Evolutionary conservation across 768 basidiomycete genomes (phyloP).

Genomic region (Chalciporus piperatus): DNA sequence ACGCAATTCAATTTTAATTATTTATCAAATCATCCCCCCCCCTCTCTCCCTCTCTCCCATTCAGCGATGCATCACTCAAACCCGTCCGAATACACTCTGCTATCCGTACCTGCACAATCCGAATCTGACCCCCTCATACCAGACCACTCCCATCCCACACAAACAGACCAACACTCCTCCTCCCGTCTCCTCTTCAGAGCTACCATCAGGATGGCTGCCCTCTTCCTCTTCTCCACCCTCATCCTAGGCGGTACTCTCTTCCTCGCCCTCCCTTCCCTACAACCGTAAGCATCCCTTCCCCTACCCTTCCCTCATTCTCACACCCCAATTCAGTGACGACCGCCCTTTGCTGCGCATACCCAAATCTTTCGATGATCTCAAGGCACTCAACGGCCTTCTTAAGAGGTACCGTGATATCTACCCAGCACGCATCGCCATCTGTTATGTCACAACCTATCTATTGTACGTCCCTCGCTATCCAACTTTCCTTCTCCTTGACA

Average conservation of each 20-base stretch:
- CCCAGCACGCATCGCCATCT: constrained; percentile 79
- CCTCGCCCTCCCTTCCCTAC: constrained; percentile 74
- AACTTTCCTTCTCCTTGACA: constrained; percentile 6
- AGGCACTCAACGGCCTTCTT: constrained; percentile 78
- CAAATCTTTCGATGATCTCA: constrained; percentile 82
- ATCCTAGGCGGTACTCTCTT: constrained; percentile 78
- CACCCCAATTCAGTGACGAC: constrained; percentile 56
- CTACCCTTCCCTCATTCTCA: constrained; percentile 7
- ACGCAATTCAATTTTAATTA: not conserved
- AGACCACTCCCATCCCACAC: constrained; percentile 53
- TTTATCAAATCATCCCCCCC: too few relatives aligned
- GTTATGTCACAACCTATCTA: constrained; percentile 86
- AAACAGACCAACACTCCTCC: constrained; percentile 36
- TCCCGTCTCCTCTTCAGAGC: constrained; percentile 72
- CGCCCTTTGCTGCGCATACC: constrained; percentile 76
- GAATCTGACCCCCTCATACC: constrained; percentile 13
- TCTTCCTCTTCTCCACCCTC: constrained; percentile 69
- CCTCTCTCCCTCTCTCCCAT: not conserved
- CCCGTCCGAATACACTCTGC: constrained; percentile 60
- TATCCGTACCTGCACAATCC: constrained; percentile 46
- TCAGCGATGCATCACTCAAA: constrained; percentile 31
- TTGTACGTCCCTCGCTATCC: constrained; percentile 59
- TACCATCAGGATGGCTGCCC: constrained; percentile 75
- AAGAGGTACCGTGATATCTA: constrained; percentile 93
- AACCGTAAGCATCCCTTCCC: constrained; percentile 53